A percentile compares a stretch with the other conserved stretches of the same genome.
These are phyloP conservation scores for Yamadazyma sp. DNA, from an alignment of 1,139 yeast species.

Conservation along the genomic window DNA sequence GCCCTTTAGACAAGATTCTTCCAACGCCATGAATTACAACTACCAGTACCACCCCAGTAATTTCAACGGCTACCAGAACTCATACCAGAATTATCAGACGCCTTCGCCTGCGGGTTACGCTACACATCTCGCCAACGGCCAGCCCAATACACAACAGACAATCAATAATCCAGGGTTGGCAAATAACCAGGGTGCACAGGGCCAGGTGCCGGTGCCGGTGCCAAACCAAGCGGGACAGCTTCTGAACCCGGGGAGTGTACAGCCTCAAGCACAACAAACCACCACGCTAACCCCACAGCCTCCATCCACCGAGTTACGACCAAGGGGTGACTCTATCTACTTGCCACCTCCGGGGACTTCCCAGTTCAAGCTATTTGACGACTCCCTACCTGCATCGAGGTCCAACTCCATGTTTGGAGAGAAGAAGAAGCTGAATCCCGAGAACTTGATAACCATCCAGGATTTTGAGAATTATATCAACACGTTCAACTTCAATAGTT, in stretches of 20 bases:
- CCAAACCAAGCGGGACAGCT: neutral
- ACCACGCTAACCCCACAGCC: conserved; percentile 1
- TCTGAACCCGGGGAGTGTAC: neutral
- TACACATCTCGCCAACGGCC: neutral
- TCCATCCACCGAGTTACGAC: conserved; percentile 15
- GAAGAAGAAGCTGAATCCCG: conserved; percentile 18
- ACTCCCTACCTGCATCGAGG: conserved; percentile 22
- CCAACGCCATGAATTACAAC: conserved; percentile 1
- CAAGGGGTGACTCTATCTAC: conserved; percentile 33
- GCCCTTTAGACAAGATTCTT: conserved; percentile 3
- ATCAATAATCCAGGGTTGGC: neutral
- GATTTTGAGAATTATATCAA: conserved; percentile 40
- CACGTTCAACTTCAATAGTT: conserved; percentile 5
- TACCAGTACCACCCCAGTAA: conserved; percentile 5
- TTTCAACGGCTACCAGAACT: neutral
- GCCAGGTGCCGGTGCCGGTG: conserved; percentile 1
- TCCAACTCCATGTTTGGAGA: conserved; percentile 47
- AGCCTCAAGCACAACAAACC: neutral
- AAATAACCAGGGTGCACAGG: neutral
- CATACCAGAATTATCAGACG: neutral
- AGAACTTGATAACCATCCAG: conserved; percentile 30
- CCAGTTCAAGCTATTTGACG: conserved; percentile 12
- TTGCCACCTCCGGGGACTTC: conserved; percentile 27
- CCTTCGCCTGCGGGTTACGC: neutral
- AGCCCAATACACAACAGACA: neutral